Evolutionary conservation across 2,329 filamentous ascomycete species (phyloP), one percentile per base, ranked within the genome.

Genomic region (Macrophomina pseudophaseolina): DNA sequence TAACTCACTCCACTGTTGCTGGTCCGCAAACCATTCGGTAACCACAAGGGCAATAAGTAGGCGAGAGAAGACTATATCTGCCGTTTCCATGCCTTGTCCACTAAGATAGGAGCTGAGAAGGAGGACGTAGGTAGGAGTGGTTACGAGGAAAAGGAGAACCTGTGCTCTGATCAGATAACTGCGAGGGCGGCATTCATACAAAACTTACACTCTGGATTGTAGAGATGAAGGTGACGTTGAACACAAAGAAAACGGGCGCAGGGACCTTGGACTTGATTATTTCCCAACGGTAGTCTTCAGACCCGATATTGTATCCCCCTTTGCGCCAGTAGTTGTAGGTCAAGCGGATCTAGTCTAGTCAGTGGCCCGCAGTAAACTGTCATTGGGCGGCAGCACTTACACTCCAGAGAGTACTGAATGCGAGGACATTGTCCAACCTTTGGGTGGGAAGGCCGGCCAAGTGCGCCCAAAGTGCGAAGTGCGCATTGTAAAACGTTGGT

Each of bases 251-350:
- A 30, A 88, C 76, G 46, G 84, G 82, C 1, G 83, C 81, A 6
- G 87, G 87, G 28, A 94, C 83, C 44, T 88, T 82, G 33, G 85
- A 82, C 75, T 89, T 89, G 63, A 98, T 82, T 65, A 94, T 88
- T 66, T 85, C 84, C 94, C 95, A 99, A 80, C 95, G 87, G 78
- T 99, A 99, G 79, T 99, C 95, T 79, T 99, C 94, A 16, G 91
- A 94, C 44, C 95, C 94, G 70, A 94, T 84, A 16, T 85, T 82
- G 78, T 99, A 99, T 30, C 95, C 95, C 46, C 95, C 95, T 78
- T 92, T 97, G 67, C 95, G 90, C 90, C 91, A 97, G 81, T 97
- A 99, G 80, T 99, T 99, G 84, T 87, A 98, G 2, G 94, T 98
- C 79, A 99, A 82, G 11, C 95, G 91, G 67, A 82, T 76, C 91